phyloP scores from a whole-genome alignment of 192 early-diverging fungal species.

The Entophlyctis luteolus region DNA sequence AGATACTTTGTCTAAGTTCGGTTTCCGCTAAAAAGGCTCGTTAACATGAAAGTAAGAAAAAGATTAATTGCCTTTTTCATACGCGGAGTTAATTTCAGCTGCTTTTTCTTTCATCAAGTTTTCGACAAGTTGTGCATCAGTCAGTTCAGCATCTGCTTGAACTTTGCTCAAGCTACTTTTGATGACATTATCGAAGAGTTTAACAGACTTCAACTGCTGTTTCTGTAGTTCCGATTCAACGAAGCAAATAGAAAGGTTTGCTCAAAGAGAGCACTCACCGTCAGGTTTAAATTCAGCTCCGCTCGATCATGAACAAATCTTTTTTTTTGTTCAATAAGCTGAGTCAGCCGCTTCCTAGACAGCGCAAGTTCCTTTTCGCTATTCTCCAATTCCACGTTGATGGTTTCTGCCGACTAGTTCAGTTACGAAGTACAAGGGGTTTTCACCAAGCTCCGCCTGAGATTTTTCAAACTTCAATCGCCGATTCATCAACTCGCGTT shows the following conservation, averaged over 20 bases:
- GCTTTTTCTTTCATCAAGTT: background rate
- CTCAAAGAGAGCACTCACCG: too few relatives aligned
- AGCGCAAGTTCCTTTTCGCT: background rate
- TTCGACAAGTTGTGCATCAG: background rate
- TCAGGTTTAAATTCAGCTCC: slow-evolving; percentile 24
- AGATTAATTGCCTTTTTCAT: background rate
- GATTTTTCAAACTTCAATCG: slow-evolving; percentile 32
- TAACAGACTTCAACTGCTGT: slow-evolving; percentile 8
- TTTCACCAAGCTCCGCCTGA: slow-evolving; percentile 37
- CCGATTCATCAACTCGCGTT: slow-evolving; percentile 30
- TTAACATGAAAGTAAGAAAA: background rate
- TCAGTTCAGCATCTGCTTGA: slow-evolving; percentile 22
- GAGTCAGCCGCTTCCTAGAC: slow-evolving; percentile 14
- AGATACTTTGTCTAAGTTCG: background rate
- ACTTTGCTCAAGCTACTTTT: slow-evolving; percentile 16
- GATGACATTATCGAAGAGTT: slow-evolving; percentile 22
- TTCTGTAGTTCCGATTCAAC: slow-evolving; percentile 4
- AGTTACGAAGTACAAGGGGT: too few relatives aligned
- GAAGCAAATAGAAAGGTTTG: too few relatives aligned
- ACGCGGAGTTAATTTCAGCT: background rate
- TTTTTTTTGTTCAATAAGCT: background rate
- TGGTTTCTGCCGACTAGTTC: too few relatives aligned
- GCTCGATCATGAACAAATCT: slow-evolving; percentile 15
- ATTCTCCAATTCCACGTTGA: background rate
- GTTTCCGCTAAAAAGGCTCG: background rate